Percentiles rank a stretch among this genome's conserved stretches.
Evolutionary conservation across 169 alveolate genomes (phyloP).

Genomic region (Perkinsus olseni): DNA sequence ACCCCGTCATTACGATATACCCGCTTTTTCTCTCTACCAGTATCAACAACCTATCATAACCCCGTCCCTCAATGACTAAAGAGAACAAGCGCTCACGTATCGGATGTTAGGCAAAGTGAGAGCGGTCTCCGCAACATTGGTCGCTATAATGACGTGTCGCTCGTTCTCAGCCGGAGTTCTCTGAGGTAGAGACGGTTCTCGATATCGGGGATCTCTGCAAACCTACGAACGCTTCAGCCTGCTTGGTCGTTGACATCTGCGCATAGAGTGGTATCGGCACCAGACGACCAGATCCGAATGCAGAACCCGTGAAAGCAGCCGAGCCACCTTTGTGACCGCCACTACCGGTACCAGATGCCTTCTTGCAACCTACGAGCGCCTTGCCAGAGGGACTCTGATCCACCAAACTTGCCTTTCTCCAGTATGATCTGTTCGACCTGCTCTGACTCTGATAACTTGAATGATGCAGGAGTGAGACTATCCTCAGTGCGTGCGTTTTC

Average conservation of each 20-base stretch:
- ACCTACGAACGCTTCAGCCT: conserved; percentile 53
- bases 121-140: conserved; percentile 99
- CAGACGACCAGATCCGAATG: neutral
- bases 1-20: conserved; percentile 30
- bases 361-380: neutral
- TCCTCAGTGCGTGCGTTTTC: neutral
- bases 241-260: conserved; percentile 62
- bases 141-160: conserved; percentile 90
- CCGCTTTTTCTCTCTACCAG: conserved; percentile 84
- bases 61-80: neutral
- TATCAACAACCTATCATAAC: conserved; percentile 52
- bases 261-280: conserved; percentile 75
- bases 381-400: neutral
- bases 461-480: neutral
- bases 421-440: neutral
- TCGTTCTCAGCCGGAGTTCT: conserved; percentile 66
- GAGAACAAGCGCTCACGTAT: conserved; percentile 16
- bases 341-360: neutral
- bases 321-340: neutral
- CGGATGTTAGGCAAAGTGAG: conserved; percentile 94
- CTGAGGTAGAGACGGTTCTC: conserved; percentile 29
- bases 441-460: neutral
- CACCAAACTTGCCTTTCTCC: neutral
- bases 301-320: neutral
- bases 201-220: neutral